phyloP scores from a whole-genome alignment of 371 early-diverging fungal genomes.

The Mycotypha africana region DNA sequence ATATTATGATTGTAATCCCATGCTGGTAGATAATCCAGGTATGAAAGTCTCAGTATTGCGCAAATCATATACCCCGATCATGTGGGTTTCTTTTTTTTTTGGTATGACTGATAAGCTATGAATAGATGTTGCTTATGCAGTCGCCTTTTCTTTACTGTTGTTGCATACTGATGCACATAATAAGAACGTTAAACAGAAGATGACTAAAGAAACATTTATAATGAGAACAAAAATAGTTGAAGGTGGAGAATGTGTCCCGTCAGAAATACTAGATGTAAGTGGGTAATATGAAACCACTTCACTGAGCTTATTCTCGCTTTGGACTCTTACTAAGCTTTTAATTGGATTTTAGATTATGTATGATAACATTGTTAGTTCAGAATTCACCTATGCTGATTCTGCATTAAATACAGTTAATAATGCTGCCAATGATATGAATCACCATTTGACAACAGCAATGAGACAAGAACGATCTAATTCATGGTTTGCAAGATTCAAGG shows the following conservation, averaged over 20 bases:
- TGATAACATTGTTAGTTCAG: constrained; percentile 63
- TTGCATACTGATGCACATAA: constrained; percentile 94
- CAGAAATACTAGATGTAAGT: constrained; percentile 69
- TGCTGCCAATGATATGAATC: no score
- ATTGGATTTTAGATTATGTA: constrained; percentile 55
- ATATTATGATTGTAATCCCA: constrained; percentile 72
- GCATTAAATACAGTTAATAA: no score
- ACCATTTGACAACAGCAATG: no score
- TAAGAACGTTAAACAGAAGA: constrained; percentile 77
- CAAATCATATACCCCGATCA: no score
- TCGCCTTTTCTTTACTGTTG: constrained; percentile 82
- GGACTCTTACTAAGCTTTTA: background rate
- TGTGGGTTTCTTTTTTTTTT: no score
- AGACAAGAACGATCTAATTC: no score
- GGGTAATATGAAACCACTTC: no score
- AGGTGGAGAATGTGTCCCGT: constrained; percentile 59
- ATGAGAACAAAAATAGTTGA: constrained; percentile 63
- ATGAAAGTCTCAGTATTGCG: no score
- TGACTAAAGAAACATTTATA: constrained; percentile 81
- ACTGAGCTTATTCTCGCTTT: background rate
- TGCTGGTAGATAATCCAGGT: constrained; percentile 60
- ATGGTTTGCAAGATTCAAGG: no score
- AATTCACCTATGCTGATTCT: constrained; percentile 51
- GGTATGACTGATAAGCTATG: no score
- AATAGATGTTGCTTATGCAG: constrained; percentile 69